Base-by-base conservation (phyloP, 2,329 filamentous ascomycete genomes). In the Calonectria naviculata region DNA sequence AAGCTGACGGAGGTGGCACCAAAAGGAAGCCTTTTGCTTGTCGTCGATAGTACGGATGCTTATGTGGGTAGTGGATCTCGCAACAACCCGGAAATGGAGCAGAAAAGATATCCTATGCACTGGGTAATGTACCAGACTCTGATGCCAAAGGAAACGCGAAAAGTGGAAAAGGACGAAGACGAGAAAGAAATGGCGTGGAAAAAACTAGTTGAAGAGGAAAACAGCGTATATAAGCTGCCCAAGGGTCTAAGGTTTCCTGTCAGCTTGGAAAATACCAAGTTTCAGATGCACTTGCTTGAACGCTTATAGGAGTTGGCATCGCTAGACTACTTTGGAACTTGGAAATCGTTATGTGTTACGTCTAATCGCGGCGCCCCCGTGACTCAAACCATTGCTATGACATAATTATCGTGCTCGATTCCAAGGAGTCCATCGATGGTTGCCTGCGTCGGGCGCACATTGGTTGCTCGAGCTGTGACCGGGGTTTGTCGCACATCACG, bases 351-450 rank as follows among this genome's bases (percentile, higher is more conserved):
- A n/a, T n/a, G n/a, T n/a, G n/a, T n/a, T n/a, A n/a, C n/a, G n/a
- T n/a, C n/a, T n/a, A n/a, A n/a, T 74, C 5, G 67, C 58, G 4
- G 74, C 71, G 17, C 74, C 76, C 24, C 75, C 74, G 6, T 77
- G 71, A 34, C 71, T 67, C 5, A 78, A 3, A 78, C 65, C 1
- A 76, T 58, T 3, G 70, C 76, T 46, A 49, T 72, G 2, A 72
- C 5, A 15, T 78, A 78, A 5, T 69, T 71, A 6, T 76, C 62
- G 21, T 52, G 75, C 24, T 75, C 41, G 17, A 31, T 77, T 2
- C 75, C 71, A 24, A 78, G 71, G 0, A 78, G 42, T 26, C 75
- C 68, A 7, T 76, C 42, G 42, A 78, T 71, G 12, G 74, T 73
- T 4, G 3, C 24, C 19, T 78, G 75, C 9, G 34, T 62, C 65